A percentile compares a stretch with the other conserved stretches of the same genome.
Evolutionary conservation across 257 asterid genomes (phyloP).

Genomic region (Ilex asprella): DNA sequence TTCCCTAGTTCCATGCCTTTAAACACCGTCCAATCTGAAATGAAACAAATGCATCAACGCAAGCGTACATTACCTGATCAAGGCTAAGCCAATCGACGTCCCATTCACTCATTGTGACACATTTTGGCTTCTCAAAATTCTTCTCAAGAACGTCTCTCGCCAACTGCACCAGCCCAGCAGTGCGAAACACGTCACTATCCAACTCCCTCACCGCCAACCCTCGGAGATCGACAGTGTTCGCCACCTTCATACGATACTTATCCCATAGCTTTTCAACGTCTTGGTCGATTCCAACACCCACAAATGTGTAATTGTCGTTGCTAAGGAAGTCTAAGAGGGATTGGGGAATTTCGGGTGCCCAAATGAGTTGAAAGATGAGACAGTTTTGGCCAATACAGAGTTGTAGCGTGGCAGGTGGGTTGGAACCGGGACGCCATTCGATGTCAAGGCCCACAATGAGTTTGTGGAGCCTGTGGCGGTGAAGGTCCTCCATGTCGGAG

Average conservation of each 20-base stretch:
- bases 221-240: slow-evolving; percentile 3
- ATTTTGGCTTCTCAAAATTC: no score
- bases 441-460: slow-evolving; percentile 41
- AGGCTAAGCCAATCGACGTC: no score
- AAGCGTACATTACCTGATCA: no score
- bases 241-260: slow-evolving; percentile 18
- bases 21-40: no score
- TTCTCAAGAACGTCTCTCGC: no score
- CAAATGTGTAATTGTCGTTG: slow-evolving; percentile 27
- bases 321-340: slow-evolving; percentile 29
- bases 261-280: slow-evolving; percentile 41
- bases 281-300: slow-evolving; percentile 35
- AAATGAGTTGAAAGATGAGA: slow-evolving; percentile 37
- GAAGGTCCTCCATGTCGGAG: slow-evolving; percentile 18
- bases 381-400: slow-evolving; percentile 42
- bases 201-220: slow-evolving; percentile 1
- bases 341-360: slow-evolving; percentile 24
- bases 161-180: no score
- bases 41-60: no score
- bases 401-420: slow-evolving; percentile 51
- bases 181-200: not conserved
- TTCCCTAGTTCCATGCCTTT: no score
- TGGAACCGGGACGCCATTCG: slow-evolving; percentile 51
- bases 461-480: slow-evolving; percentile 12
- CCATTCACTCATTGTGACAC: no score